These are phyloP conservation scores for Blastobotrys peoriensis DNA, from an alignment of 805 yeast genomes.

Conservation along the genomic window DNA sequence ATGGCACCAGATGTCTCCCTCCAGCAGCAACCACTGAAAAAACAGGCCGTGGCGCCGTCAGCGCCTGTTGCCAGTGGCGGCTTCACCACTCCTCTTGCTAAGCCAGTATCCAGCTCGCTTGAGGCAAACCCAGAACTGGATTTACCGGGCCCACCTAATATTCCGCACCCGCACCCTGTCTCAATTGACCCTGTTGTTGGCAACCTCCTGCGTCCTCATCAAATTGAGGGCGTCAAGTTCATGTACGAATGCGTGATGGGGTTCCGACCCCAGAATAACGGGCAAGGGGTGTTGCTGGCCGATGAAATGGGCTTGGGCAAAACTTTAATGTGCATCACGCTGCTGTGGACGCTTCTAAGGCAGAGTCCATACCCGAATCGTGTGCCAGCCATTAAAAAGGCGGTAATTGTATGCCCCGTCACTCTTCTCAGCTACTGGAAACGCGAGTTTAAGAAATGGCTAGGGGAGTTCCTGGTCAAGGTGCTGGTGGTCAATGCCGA, in stretches of 20 bases:
- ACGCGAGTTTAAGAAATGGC: slow-evolving; percentile 84
- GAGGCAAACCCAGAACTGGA: neutral
- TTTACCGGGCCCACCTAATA: slow-evolving; percentile 13
- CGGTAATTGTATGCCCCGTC: slow-evolving; percentile 85
- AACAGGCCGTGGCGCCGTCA: neutral
- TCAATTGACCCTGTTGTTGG: slow-evolving; percentile 33
- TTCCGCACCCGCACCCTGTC: slow-evolving; percentile 20
- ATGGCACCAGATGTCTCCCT: neutral
- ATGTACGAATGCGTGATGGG: slow-evolving; percentile 82
- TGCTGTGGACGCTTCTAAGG: slow-evolving; percentile 74
- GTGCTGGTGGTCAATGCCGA: slow-evolving; percentile 52
- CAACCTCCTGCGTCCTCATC: slow-evolving; percentile 67
- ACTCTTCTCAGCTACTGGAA: slow-evolving; percentile 85
- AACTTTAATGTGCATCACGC: slow-evolving; percentile 76
- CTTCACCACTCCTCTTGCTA: neutral
- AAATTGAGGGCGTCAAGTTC: slow-evolving; percentile 75
- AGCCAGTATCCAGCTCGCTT: slow-evolving; percentile 1
- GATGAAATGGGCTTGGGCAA: slow-evolving; percentile 98
- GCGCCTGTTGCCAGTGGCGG: neutral
- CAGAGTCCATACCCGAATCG: slow-evolving; percentile 31
- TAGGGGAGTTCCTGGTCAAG: slow-evolving; percentile 57
- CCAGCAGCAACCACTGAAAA: neutral
- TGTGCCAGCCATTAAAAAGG: slow-evolving; percentile 44
- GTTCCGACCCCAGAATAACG: slow-evolving; percentile 37
- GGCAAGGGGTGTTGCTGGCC: slow-evolving; percentile 76